Evolutionary conservation across 345 rosid species (phyloP).

Genomic region (Melaleuca quinquenervia): DNA sequence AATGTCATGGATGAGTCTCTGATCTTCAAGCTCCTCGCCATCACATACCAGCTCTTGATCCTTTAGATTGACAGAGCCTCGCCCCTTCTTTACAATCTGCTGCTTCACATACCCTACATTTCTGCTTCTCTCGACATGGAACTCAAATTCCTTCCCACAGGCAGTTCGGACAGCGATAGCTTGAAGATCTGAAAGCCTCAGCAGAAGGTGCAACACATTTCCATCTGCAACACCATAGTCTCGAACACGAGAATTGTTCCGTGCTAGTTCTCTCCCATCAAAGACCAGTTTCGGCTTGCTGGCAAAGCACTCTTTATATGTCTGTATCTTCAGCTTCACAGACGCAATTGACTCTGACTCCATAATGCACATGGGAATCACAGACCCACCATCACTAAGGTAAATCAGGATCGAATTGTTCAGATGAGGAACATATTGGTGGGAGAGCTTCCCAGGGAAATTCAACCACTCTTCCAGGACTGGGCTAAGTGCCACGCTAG

Average conservation of each 20-base stretch:
- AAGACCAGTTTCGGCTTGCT: slow-evolving; percentile 62
- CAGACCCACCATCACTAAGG: slow-evolving; percentile 46
- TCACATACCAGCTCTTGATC: slow-evolving; percentile 57
- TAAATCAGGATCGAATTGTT: slow-evolving; percentile 43
- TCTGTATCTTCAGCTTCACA: slow-evolving; percentile 72
- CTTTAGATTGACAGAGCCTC: slow-evolving; percentile 20
- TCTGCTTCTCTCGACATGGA: slow-evolving; percentile 49
- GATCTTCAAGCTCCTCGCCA: slow-evolving; percentile 80
- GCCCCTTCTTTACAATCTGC: slow-evolving; percentile 46
- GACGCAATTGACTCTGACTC: slow-evolving; percentile 67
- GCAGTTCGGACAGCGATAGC: slow-evolving; percentile 49
- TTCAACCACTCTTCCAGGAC: slow-evolving; percentile 31
- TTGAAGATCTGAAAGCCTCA: slow-evolving; percentile 56
- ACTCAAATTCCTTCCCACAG: slow-evolving; percentile 52
- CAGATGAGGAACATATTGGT: slow-evolving; percentile 14
- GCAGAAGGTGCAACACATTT: slow-evolving; percentile 53
- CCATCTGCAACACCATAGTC: slow-evolving; percentile 60
- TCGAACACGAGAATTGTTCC: slow-evolving; percentile 26
- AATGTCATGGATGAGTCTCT: slow-evolving; percentile 54
- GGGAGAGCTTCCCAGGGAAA: slow-evolving; percentile 18
- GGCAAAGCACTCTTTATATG: slow-evolving; percentile 44
- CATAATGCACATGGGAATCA: slow-evolving; percentile 50
- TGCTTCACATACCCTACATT: slow-evolving; percentile 73
- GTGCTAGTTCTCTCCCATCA: slow-evolving; percentile 52
- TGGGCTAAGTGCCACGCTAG: slow-evolving; percentile 50